Base-by-base conservation (phyloP, 2,329 filamentous ascomycete genomes). In the Paraconiothyrium sp. region DNA sequence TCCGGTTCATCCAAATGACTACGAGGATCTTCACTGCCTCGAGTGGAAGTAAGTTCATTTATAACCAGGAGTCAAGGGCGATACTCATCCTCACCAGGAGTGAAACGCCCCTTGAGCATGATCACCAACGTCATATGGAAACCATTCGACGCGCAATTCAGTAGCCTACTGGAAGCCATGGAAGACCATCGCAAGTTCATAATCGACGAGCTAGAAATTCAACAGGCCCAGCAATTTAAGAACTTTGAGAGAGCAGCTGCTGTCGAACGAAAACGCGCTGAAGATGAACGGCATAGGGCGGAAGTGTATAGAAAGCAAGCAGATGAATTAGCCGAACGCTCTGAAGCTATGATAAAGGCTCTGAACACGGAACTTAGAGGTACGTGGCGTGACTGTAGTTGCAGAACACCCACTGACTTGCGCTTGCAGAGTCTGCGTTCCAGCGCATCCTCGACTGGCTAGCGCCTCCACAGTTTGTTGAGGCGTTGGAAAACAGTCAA, bases 381-480 rank as follows among this genome's bases (percentile, higher is more conserved):
- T 39, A 39, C 13, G 11, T 39, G 37, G 37, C 13, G 6, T 39
- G 5, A 16, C 16, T 16, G 11, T 39, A 39, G 5, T 2, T 39
- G 37, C 37, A 39, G 37, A 39, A 13, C 8, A 5, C 11, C 16
- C 11, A 39, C 37, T 39, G 2, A 39, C 37, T 39, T 39, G 7
- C 10, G 11, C 48, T 4, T 32, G 16, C 27, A 50, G 48, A 50
- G 48, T 27, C 20, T 7, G 16, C 27, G 3, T 16, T 32, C 1
- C 11, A 27, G 22, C 48, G 20, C 50, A 34, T 35, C 7, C 35
- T 24, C n/a, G 34, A 54, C 16, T 54, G 50, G 50, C 5, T 54
- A 54, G n/a, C 16, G 37, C 50, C 50, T 6, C 50, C 50, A 30
- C 4, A 41, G 24, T 54, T 54, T 41, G 32, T 32, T n/a, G 30